Evolutionary conservation across 2,329 filamentous ascomycete species (phyloP).

Genomic region (Fusarium nurragi): DNA sequence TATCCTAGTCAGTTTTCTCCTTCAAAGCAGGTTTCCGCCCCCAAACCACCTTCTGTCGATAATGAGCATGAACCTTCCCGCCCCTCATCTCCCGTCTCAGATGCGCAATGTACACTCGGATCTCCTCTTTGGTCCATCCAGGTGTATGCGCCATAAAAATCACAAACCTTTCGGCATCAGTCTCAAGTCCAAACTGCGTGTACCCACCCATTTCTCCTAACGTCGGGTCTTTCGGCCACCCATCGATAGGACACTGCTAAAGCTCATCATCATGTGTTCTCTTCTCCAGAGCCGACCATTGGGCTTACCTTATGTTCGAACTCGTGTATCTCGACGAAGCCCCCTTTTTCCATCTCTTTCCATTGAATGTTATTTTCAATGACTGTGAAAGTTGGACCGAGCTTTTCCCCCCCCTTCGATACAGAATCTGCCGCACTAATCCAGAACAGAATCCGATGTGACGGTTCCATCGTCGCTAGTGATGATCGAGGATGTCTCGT

Average conservation of each 20-base stretch:
- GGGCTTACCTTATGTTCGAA: not conserved
- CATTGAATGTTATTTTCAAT: not conserved
- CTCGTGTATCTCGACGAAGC: not conserved
- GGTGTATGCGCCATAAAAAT: not conserved
- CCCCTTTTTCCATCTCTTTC: not conserved
- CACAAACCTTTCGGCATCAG: not conserved
- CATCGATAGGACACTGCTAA: not conserved
- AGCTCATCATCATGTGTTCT: not conserved
- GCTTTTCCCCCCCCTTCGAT: not conserved
- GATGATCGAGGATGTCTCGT: not conserved
- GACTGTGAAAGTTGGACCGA: not conserved
- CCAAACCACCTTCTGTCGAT: not conserved
- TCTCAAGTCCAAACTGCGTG: constrained; percentile 1
- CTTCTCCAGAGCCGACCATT: accelerated
- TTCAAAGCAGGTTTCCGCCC: not conserved
- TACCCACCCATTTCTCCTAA: not conserved
- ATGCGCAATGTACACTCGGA: not conserved
- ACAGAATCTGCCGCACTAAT: not conserved
- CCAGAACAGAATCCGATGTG: not conserved
- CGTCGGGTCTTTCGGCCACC: not conserved
- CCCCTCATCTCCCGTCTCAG: not conserved
- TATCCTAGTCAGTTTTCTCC: not conserved
- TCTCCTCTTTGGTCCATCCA: not conserved
- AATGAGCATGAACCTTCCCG: not conserved
- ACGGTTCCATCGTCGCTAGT: not conserved